Conservation (phyloP, 441 rosid species). For the Mallotus repandus region DNA sequence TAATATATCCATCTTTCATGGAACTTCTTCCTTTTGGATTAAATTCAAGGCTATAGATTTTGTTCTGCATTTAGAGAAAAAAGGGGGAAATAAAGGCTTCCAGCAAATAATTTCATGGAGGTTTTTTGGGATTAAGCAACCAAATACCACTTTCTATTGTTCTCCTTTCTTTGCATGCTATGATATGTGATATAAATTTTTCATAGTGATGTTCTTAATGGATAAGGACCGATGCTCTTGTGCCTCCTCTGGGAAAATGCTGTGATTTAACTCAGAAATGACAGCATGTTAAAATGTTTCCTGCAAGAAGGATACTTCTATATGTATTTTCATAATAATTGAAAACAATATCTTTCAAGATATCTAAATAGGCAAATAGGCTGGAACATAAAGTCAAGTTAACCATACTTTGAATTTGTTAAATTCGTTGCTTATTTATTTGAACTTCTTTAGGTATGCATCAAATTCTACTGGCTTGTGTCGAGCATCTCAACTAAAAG, state of each 20-base stretch:
- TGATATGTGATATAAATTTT: neutral
- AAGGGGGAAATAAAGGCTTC: neutral
- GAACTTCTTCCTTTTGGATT: neutral
- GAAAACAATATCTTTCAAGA: neutral
- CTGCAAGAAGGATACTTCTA: neutral
- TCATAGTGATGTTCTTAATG: neutral
- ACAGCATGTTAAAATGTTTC: neutral
- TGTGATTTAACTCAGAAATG: neutral
- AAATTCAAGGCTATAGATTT: neutral
- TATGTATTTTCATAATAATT: neutral
- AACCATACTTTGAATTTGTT: neutral
- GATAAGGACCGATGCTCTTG: no score
- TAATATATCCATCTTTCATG: neutral
- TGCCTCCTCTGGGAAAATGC: neutral
- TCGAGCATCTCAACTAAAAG: constrained; percentile 62
- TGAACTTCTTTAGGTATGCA: constrained; percentile 49
- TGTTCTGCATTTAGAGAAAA: neutral
- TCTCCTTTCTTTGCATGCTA: neutral
- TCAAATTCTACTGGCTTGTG: constrained; percentile 62
- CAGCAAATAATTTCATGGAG: neutral
- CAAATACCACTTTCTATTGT: neutral
- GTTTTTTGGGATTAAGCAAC: neutral
- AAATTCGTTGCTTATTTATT: neutral
- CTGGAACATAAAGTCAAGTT: neutral
- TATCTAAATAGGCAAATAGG: neutral